Evolutionary conservation across 495 filamentous ascomycete genomes (phyloP).

Genomic region (Eremomyces bilateralis): DNA sequence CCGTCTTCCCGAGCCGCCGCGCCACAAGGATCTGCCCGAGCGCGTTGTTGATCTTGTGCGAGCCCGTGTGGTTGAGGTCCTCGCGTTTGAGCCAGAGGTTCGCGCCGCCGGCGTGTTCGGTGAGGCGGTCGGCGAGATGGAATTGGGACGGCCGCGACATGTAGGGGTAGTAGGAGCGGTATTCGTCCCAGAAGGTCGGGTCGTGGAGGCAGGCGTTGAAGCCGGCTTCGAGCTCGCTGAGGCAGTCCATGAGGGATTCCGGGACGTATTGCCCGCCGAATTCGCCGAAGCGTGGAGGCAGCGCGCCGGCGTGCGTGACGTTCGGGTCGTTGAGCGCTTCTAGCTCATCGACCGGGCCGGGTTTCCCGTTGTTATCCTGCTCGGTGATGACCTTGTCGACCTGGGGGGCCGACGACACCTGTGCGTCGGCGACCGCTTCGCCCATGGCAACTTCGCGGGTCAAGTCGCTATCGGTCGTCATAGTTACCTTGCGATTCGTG

Average conservation of each 20-base stretch:
- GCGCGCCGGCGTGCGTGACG: conserved; percentile 26
- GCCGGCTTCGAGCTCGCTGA: conserved; percentile 75
- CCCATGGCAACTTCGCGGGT: conserved; percentile 41
- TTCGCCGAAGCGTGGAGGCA: conserved; percentile 78
- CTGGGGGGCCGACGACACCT: conserved; percentile 27
- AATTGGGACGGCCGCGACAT: conserved; percentile 89
- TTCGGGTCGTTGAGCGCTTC: conserved; percentile 40
- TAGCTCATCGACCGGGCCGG: conserved; percentile 48
- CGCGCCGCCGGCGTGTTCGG: conserved; percentile 69
- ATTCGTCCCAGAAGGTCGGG: conserved; percentile 91
- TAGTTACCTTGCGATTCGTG: conserved; percentile 22
- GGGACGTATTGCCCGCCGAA: conserved; percentile 99
- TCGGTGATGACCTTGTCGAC: conserved; percentile 43
- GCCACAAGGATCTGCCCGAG: conserved; percentile 77
- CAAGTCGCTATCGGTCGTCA: conserved; percentile 14
- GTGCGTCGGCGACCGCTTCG: conserved; percentile 33
- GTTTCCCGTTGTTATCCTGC: conserved; percentile 29
- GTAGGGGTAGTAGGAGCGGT: conserved; percentile 87
- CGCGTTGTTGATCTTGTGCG: conserved; percentile 96
- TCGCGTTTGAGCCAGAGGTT: conserved; percentile 93
- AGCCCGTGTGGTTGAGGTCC: conserved; percentile 61
- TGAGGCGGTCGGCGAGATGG: conserved; percentile 70
- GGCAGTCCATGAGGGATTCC: conserved; percentile 91
- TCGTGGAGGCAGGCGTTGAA: conserved; percentile 74
- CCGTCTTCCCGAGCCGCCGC: conserved; percentile 60